Evolutionary conservation across 495 filamentous ascomycete genomes (phyloP), one percentile per base, ranked within the genome.

Genomic region (Penicillium malachiteum): DNA sequence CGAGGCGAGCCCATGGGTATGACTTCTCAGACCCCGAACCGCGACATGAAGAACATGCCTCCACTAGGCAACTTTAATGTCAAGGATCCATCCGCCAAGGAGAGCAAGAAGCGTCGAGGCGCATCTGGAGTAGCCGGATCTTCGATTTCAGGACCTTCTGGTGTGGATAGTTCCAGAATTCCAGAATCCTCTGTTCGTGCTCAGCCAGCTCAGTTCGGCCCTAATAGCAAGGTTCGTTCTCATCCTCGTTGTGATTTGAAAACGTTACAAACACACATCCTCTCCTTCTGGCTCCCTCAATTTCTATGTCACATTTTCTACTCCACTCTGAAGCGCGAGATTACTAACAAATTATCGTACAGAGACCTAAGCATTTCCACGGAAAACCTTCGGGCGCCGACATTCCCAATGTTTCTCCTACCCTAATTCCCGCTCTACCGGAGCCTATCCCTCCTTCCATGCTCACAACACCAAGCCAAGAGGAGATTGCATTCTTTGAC

Each of bases 21-120:
- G 50, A 74, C 79, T 42, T 77, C 76, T 35, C 72, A 80, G 60
- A 75, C 75, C 62, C 74, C 80, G 17, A 76, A 71, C 33, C 73
- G 80, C n/a, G 78, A 84, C 40, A 71, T 82, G 42, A 91, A 91
- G 71, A 87, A 57, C 43, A 42, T 95, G 81, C 95, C 95, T 34
- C 93, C 92, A 32, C 84, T 99, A 35, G 95, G 95, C 41, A 94
- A 96, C 57, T 99, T 99, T 68, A 92, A 90, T 58, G 85, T 84
- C 11, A 76, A 78, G 37, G 75, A 78, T 45, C 21, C 21, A 26
- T 68, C 76, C 14, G 86, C 78, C 41, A 91, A 96, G 60, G 86
- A 90, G 38, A 89, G 71, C 70, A 96, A 96, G 73, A 93, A 96
- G 67, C 85, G 87, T 52, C 78, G 87, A 13, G 80, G 76, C 30